Evolutionary conservation across 1,284 basidiomycete genomes (phyloP), one percentile per base, ranked within the genome.

Genomic region (Rhodotorula mucilaginosa): DNA sequence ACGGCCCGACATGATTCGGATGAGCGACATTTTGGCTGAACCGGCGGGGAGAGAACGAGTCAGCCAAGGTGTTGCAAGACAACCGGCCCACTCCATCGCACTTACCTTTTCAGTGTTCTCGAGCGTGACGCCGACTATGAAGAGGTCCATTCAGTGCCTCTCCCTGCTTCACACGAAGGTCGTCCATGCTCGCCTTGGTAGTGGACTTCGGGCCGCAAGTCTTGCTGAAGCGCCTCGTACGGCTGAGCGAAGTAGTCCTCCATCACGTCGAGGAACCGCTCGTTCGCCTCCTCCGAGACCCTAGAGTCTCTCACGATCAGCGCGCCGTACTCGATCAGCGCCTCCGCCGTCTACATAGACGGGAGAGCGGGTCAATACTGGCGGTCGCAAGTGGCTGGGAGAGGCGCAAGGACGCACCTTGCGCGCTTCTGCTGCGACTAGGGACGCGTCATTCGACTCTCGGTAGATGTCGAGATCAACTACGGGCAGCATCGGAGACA

Each of bases 231-330:
- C 5, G 82, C 83, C 3, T 83, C 83, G 44, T 85, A 79, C 0
- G 88, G 84, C 79, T 93, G 92, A 5, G 86, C 85, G 80, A 96
- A 97, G 81, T 97, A 97, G 80, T 94, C 91, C 79, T 87, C 85
- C 63, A 93, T 85, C 54, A 93, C 83, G 58, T 78, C 90, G 51
- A 95, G 85, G 80, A 94, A 94, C 19, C 81, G 92, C 59, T 84
- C 81, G 79, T 95, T 95, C 78, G 92, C 90, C 31, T 87, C 84
- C 78, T 91, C 89, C 1, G 87, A 87, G n/a, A 93, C 91, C 13
- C 92, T 86, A 26, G 88, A 89, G 80, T 95, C 93, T 64, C 87
- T 87, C 26, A 94, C 84, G 44, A 95, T 84, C 48, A 95, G 85
- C 2, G 93, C 93, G 3, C 93, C 93, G 70, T 88, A 91, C 65